Evolutionary conservation across 331 rosid genomes (phyloP).

Genomic region (Quercus tomentella): DNA sequence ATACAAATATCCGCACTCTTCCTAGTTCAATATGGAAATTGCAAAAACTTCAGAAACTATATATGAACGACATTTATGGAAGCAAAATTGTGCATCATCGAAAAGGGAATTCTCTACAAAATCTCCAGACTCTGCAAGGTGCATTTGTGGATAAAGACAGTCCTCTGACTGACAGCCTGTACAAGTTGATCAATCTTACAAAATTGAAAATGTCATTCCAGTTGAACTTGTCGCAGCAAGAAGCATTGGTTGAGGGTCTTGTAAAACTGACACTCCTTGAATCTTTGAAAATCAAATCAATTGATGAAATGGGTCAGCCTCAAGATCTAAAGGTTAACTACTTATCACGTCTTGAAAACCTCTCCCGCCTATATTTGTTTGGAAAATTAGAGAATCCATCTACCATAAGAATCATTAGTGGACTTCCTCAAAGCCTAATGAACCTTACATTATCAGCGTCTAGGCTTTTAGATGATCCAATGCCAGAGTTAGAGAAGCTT

Average conservation of each 20-base stretch:
- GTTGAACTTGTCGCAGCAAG: neutral
- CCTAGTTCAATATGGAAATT: neutral
- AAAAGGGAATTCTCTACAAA: neutral
- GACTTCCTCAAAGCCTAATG: too few species aligned
- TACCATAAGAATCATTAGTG: too few species aligned
- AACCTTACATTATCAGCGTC: neutral
- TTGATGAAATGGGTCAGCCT: neutral
- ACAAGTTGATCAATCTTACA: neutral
- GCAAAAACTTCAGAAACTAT: neutral
- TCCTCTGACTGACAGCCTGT: neutral
- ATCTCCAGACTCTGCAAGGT: neutral
- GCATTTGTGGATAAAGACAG: neutral
- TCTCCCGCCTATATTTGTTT: too few species aligned
- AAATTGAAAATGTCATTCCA: neutral
- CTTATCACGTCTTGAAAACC: too few species aligned
- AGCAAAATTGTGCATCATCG: neutral
- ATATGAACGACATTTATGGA: neutral
- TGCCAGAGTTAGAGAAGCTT: neutral
- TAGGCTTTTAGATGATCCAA: neutral
- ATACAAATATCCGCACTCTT: neutral
- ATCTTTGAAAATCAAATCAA: neutral
- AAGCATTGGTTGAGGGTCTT: neutral
- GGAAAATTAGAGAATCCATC: neutral
- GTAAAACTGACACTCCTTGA: neutral
- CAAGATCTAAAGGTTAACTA: too few species aligned